A percentile compares a stretch with the other conserved stretches of the same genome.
phyloP scores from a whole-genome alignment of 139 green algal species.

The Coccomyxa sp. region DNA sequence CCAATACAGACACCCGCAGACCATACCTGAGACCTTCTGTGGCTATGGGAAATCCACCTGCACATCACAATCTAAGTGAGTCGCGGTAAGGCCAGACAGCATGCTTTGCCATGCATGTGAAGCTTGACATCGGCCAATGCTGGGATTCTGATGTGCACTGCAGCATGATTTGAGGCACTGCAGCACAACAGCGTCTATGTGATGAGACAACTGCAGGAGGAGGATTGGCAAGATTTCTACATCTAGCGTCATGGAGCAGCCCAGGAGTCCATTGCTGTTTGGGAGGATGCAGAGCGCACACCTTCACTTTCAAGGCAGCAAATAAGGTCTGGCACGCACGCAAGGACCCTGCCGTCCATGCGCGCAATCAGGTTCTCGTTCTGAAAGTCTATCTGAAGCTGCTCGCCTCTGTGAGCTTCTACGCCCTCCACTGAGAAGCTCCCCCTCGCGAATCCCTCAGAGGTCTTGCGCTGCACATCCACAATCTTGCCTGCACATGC shows the following conservation, averaged over 20 bases:
- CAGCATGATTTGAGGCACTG: neutral
- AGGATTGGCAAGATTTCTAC: neutral
- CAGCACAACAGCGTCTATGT: neutral
- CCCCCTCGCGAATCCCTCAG: slow-evolving; percentile 25
- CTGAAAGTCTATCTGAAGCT: slow-evolving; percentile 21
- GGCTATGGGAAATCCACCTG: slow-evolving; percentile 19
- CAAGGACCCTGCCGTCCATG: slow-evolving; percentile 2
- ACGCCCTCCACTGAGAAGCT: slow-evolving; percentile 12
- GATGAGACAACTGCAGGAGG: neutral
- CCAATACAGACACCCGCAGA: slow-evolving; percentile 24
- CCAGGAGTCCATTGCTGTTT: neutral
- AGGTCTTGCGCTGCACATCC: slow-evolving; percentile 24
- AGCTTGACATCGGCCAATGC: neutral
- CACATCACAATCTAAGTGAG: neutral
- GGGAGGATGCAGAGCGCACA: neutral
- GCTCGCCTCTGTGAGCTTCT: neutral
- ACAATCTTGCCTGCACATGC: slow-evolving; percentile 24
- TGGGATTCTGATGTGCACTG: neutral
- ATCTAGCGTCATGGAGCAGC: neutral
- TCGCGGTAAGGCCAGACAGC: neutral
- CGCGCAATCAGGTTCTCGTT: slow-evolving; percentile 43
- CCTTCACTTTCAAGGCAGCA: slow-evolving; percentile 28
- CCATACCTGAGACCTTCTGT: slow-evolving; percentile 43
- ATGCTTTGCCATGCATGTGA: neutral
- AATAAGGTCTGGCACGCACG: slow-evolving; percentile 41